Base-by-base conservation (phyloP, 2,329 filamentous ascomycete species). In the Penicillium sp. region DNA sequence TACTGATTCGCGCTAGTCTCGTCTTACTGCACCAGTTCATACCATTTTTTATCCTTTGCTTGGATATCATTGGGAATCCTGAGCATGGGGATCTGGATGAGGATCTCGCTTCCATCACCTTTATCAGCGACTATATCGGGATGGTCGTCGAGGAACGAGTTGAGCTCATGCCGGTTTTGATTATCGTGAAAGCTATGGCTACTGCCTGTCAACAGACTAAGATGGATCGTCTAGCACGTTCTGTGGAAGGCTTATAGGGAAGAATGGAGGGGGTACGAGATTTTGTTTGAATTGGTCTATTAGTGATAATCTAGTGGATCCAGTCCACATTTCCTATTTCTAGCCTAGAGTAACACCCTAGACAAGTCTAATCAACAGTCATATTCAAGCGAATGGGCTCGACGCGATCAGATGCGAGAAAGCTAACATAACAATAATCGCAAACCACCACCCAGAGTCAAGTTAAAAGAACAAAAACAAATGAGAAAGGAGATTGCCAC, bases 11-110 rank as follows among this genome's bases (percentile, higher is more conserved):
- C n/a, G n/a, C n/a, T 16, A 61, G 59, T 45, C 56, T 59, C 23
- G 48, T 61, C 11, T 23, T 61, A 13, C 43, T 61, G 2, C 56
- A 61, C 19, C 56, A 61, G 19, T 59, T 59, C 9, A 43, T 59
- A 5, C 59, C 59, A 0, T 53, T 59, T 2, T 57, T 59, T 5
- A 55, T 57, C 14, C 24, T 61, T 2, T 57, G 54, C 19, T 18
- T 52, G 31, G 40, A 59, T 31, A 55, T 57, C 10, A 52, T 61
- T 9, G 56, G 43, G 18, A 54, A 39, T 7, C 52, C 37, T 4
- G 47, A 54, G 18, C 43, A 33, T n/a, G 24, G 29, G 1, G 16
- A 50, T 6, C 4, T 51, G 4, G 54, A 59, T 11, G 28, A 37
- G 1, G 54, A 61, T 26, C 16, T 59, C 14, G 40, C 11, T 11